Evolutionary conservation across 805 yeast species (phyloP).

Genomic region (Wickerhamia fluorescens): DNA sequence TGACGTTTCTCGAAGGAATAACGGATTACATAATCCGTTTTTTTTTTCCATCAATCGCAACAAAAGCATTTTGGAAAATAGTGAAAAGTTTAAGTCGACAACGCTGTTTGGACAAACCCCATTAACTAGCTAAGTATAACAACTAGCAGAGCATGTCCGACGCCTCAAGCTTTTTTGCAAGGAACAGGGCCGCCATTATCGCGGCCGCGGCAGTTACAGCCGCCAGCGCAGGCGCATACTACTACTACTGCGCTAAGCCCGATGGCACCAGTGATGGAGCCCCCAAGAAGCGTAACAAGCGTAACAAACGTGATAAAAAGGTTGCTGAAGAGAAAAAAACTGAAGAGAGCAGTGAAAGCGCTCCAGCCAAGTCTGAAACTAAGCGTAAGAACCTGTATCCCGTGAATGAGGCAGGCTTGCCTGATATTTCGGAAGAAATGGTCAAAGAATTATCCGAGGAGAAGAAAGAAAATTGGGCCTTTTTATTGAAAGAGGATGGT

Average conservation of each 20-base stretch:
- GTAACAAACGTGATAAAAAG: conserved; percentile 39
- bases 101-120: too few species aligned
- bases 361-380: conserved; percentile 13
- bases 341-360: conserved; percentile 1
- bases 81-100: too few species aligned
- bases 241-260: conserved; percentile 27
- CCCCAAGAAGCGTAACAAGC: conserved; percentile 30
- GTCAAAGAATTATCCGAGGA: conserved; percentile 39
- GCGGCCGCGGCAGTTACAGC: conserved; percentile 59
- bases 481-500: conserved; percentile 83
- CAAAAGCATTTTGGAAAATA: too few species aligned
- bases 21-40: not conserved
- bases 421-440: conserved; percentile 43
- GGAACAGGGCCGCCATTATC: conserved; percentile 57
- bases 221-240: conserved; percentile 58
- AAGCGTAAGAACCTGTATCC: conserved; percentile 39
- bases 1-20: too few species aligned
- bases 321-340: conserved; percentile 2
- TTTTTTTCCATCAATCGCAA: conserved; percentile 1
- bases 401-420: conserved; percentile 49
- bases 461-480: conserved; percentile 59
- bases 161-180: conserved; percentile 33
- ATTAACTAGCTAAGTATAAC: too few species aligned
- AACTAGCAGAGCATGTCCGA: too few species aligned
- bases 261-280: conserved; percentile 9